These are phyloP conservation scores for Monilinia laxa DNA, from an alignment of 2,329 filamentous ascomycete species.

Conservation along the genomic window DNA sequence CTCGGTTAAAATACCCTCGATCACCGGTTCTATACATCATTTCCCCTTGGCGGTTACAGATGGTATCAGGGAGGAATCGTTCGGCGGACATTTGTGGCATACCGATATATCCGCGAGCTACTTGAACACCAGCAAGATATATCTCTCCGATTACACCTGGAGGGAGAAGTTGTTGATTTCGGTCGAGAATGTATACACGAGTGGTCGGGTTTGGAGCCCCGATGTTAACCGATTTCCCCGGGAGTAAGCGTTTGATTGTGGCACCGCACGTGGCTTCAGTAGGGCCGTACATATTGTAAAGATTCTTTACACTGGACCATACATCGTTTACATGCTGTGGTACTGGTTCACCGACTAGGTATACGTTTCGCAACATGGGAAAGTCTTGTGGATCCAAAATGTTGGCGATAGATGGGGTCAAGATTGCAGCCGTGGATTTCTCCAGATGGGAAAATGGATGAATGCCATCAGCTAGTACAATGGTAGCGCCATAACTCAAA, in stretches of 20 bases:
- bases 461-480: not conserved
- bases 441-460: conserved; percentile 22
- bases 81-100: conserved; percentile 36
- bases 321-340: conserved; percentile 40
- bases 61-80: conserved; percentile 40
- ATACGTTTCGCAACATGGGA: conserved; percentile 32
- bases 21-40: conserved; percentile 48
- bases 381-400: conserved; percentile 18
- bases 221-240: conserved; percentile 40
- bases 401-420: conserved; percentile 23
- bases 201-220: conserved; percentile 43
- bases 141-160: conserved; percentile 45
- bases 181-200: conserved; percentile 47
- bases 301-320: conserved; percentile 38
- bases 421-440: conserved; percentile 9
- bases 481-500: conserved; percentile 17
- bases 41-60: conserved; percentile 31
- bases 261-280: conserved; percentile 43
- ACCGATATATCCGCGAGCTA: conserved; percentile 46
- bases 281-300: conserved; percentile 49
- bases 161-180: conserved; percentile 37
- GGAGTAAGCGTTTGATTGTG: conserved; percentile 39
- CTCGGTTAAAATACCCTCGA: conserved; percentile 41
- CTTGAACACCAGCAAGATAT: conserved; percentile 46
- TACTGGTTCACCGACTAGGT: conserved; percentile 44